Conservation (phyloP, 2,329 filamentous ascomycete genomes). For the Amauroascus niger region DNA sequence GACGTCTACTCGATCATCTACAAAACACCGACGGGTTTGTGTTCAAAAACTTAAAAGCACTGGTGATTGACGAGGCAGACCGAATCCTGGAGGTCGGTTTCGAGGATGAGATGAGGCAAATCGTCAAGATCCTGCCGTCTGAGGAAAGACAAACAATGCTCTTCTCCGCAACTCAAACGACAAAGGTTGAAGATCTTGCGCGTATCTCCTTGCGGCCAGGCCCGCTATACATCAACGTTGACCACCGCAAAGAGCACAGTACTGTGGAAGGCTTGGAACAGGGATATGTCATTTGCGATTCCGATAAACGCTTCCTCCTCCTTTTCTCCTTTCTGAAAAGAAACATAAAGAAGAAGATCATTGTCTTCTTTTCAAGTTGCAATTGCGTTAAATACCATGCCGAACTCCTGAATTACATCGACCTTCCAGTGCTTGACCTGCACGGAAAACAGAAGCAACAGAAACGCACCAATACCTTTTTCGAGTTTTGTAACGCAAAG, state of each 20-base stretch:
- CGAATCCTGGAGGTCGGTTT: constrained; percentile 95
- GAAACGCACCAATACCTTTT: constrained; percentile 97
- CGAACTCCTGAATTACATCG: constrained; percentile 94
- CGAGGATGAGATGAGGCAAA: constrained; percentile 95
- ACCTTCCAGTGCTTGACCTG: constrained; percentile 74
- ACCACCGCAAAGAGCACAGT: constrained; percentile 76
- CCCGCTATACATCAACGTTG: constrained; percentile 94
- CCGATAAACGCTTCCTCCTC: constrained; percentile 85
- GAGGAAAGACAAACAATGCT: constrained; percentile 88
- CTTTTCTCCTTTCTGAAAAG: constrained; percentile 91
- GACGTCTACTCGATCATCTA: constrained; percentile 83
- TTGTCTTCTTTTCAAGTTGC: constrained; percentile 90
- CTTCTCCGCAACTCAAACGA: constrained; percentile 98
- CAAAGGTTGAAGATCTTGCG: constrained; percentile 94
- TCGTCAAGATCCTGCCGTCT: constrained; percentile 84
- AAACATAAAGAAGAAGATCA: constrained; percentile 91
- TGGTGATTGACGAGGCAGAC: constrained; percentile 95
- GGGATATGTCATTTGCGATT: constrained; percentile 87
- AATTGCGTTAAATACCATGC: constrained; percentile 93
- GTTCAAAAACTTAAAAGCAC: constrained; percentile 84
- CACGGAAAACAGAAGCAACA: constrained; percentile 98
- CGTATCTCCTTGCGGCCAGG: constrained; percentile 84
- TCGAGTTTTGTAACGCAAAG: constrained; percentile 82
- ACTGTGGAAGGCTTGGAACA: constrained; percentile 93
- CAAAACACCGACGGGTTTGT: constrained; percentile 82